Conservation (phyloP, 2,329 filamentous ascomycete genomes). For the Epicoccum nigrum region DNA sequence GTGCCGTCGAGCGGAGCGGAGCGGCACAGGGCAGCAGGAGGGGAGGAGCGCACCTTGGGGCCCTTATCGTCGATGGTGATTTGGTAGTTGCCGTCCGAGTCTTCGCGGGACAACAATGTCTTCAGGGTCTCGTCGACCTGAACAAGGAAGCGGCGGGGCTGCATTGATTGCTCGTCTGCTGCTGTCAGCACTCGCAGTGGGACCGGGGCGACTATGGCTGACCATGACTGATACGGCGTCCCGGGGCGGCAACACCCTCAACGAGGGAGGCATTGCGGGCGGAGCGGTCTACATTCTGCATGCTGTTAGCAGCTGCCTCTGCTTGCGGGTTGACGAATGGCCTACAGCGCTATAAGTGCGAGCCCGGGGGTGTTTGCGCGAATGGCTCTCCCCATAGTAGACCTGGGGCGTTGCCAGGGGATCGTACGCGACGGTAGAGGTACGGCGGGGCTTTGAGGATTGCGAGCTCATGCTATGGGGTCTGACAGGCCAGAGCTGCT, state of each 20-base stretch:
- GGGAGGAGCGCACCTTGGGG: slow-evolving; percentile 70
- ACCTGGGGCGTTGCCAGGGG: slow-evolving; percentile 64
- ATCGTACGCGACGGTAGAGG: slow-evolving; percentile 54
- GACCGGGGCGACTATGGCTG: slow-evolving; percentile 15
- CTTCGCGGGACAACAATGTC: slow-evolving; percentile 80
- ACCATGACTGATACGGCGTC: slow-evolving; percentile 49
- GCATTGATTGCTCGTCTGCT: slow-evolving; percentile 73
- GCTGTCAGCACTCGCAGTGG: slow-evolving; percentile 19
- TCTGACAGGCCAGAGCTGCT: slow-evolving; percentile 21
- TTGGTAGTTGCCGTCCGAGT: slow-evolving; percentile 92
- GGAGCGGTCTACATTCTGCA: slow-evolving; percentile 37
- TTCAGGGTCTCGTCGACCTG: slow-evolving; percentile 84
- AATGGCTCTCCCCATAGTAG: slow-evolving; percentile 64
- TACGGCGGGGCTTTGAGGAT: slow-evolving; percentile 45
- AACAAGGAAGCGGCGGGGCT: slow-evolving; percentile 81
- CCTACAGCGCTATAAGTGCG: slow-evolving; percentile 64
- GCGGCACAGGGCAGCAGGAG: slow-evolving; percentile 3
- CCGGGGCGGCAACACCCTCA: slow-evolving; percentile 36
- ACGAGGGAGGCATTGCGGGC: slow-evolving; percentile 39
- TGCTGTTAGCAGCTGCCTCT: slow-evolving; percentile 16
- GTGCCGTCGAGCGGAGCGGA: slow-evolving; percentile 10
- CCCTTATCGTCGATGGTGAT: slow-evolving; percentile 97
- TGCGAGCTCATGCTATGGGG: slow-evolving; percentile 52
- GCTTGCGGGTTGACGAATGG: slow-evolving; percentile 4
- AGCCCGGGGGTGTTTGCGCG: slow-evolving; percentile 53